A percentile compares a stretch with the other conserved stretches of the same genome.
phyloP scores from a whole-genome alignment of 2,329 filamentous ascomycete genomes.

The Pseudocercospora fijiensis region DNA sequence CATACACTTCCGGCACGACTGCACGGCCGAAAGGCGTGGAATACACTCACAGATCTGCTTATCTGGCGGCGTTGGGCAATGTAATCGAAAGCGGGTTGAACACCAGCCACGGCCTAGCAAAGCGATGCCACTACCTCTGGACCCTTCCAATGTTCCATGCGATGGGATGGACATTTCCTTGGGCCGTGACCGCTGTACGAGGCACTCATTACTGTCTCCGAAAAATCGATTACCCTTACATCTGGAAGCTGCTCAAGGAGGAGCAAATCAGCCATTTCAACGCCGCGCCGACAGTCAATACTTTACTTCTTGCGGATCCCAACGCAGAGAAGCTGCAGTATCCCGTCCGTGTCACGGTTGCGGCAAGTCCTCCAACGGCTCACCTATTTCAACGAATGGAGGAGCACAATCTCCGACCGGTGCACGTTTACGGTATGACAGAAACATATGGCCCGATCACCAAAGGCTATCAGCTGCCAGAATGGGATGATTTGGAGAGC shows the following conservation, averaged over 20 bases:
- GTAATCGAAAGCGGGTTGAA: slow-evolving; percentile 87
- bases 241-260: slow-evolving; percentile 84
- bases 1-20: slow-evolving; percentile 93
- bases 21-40: slow-evolving; percentile 89
- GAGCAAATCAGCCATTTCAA: slow-evolving; percentile 93
- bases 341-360: slow-evolving; percentile 83
- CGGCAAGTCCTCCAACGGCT: slow-evolving; percentile 83
- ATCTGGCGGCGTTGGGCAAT: slow-evolving; percentile 81
- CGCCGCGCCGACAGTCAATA: slow-evolving; percentile 94
- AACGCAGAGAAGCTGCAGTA: slow-evolving; percentile 71
- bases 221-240: slow-evolving; percentile 91
- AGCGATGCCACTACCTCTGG: slow-evolving; percentile 58
- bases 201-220: slow-evolving; percentile 94
- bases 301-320: slow-evolving; percentile 76
- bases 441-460: slow-evolving; percentile 96
- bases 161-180: slow-evolving; percentile 50
- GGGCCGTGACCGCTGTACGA: slow-evolving; percentile 83
- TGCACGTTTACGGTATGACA: slow-evolving; percentile 86
- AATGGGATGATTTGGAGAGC: slow-evolving; percentile 72
- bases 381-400: slow-evolving; percentile 95
- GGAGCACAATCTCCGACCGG: slow-evolving; percentile 77
- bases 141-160: slow-evolving; percentile 84
- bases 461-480: slow-evolving; percentile 83
- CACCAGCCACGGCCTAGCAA: slow-evolving; percentile 28
- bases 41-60: slow-evolving; percentile 83